phyloP scores from a whole-genome alignment of 306 rosid genomes.

The Dicorynia guianensis region DNA sequence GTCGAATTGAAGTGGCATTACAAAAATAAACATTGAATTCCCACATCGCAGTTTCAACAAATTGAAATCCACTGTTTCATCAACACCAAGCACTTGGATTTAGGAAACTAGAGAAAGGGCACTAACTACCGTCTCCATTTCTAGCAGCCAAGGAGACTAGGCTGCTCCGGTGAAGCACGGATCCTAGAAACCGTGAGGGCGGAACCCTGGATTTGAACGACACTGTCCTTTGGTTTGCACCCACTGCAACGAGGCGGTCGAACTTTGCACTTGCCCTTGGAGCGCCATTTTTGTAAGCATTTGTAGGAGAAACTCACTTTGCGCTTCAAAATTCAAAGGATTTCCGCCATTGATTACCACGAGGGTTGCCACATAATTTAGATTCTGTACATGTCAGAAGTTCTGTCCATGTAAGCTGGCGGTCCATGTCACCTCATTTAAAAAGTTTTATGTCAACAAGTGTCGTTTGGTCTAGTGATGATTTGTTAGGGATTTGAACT shows the following conservation, averaged over 20 bases:
- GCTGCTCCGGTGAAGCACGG: constrained; percentile 18
- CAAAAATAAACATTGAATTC: not conserved
- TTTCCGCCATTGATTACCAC: not conserved
- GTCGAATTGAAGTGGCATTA: not conserved
- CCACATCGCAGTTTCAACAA: not conserved
- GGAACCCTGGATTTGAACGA: constrained; percentile 8
- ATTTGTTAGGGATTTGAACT: too few species aligned
- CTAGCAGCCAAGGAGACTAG: not conserved
- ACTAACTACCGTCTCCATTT: constrained; percentile 7
- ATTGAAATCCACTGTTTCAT: too few species aligned
- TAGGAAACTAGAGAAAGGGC: not conserved
- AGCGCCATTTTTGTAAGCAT: constrained; percentile 25
- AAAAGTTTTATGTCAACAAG: too few species aligned
- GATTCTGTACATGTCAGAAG: too few species aligned
- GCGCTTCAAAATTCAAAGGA: too few species aligned
- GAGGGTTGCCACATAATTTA: too few species aligned
- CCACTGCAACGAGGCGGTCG: not conserved
- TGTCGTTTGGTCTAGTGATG: too few species aligned
- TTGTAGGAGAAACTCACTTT: not conserved
- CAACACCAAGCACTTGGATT: not conserved
- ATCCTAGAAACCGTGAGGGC: not conserved
- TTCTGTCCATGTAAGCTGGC: too few species aligned
- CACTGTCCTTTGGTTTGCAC: constrained; percentile 7
- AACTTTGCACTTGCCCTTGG: constrained; percentile 13
- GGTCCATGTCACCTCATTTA: too few species aligned